A percentile compares a stretch with the other conserved stretches of the same genome.
phyloP scores from a whole-genome alignment of 805 yeast genomes.

The Lipomyces orientalis region DNA sequence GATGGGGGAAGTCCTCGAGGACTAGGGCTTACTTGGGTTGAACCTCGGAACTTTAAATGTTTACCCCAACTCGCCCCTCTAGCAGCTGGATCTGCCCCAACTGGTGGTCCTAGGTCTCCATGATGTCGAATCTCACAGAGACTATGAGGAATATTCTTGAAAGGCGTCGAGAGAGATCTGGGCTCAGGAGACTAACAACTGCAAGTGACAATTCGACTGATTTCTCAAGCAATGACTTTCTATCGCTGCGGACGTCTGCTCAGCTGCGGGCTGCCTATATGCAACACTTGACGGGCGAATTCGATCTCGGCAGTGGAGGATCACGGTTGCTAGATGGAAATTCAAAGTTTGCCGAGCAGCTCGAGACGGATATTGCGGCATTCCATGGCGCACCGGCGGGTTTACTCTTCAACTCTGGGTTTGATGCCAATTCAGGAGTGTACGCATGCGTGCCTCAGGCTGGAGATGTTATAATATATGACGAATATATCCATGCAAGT shows the following conservation, averaged over 20 bases:
- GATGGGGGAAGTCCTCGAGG: neutral
- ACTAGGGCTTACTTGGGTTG: neutral
- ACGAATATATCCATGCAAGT: constrained; percentile 41
- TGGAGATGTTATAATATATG: constrained; percentile 38
- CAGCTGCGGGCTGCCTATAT: constrained; percentile 23
- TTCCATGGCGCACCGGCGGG: constrained; percentile 39
- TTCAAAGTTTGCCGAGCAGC: constrained; percentile 32
- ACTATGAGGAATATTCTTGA: constrained; percentile 3
- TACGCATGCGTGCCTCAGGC: constrained; percentile 39
- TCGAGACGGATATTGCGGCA: constrained; percentile 31
- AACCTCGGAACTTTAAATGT: neutral
- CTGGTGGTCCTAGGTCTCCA: neutral
- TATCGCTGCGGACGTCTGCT: constrained; percentile 27
- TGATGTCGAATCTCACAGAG: constrained; percentile 2
- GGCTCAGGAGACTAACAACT: constrained; percentile 14
- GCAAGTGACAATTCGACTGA: constrained; percentile 25
- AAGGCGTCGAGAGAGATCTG: constrained; percentile 8
- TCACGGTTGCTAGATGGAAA: constrained; percentile 41
- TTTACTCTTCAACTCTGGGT: constrained; percentile 40
- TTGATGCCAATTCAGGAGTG: constrained; percentile 39
- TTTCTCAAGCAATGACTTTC: constrained; percentile 40
- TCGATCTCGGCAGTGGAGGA: constrained; percentile 39
- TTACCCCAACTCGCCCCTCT: neutral
- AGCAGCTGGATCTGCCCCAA: neutral
- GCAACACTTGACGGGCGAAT: constrained; percentile 13